These are phyloP conservation scores for Capniomyces stellatus DNA, from an alignment of 371 early-diverging fungal genomes.

Conservation along the genomic window DNA sequence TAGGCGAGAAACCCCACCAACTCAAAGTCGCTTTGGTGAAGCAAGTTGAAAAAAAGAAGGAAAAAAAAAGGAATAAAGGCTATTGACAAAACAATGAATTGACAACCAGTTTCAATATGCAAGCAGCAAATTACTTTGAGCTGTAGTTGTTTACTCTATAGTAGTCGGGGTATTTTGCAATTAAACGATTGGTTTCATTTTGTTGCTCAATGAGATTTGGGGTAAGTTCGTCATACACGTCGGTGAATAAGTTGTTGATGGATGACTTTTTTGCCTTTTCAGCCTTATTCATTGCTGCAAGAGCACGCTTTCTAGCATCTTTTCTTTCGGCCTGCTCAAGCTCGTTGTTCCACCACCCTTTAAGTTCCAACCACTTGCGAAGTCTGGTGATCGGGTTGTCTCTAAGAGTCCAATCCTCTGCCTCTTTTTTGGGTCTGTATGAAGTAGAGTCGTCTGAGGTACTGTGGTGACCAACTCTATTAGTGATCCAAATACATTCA, in stretches of 20 bases:
- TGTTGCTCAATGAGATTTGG: slow-evolving; percentile 55
- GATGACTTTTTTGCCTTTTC: slow-evolving; percentile 80
- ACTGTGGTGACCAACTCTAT: slow-evolving; percentile 73
- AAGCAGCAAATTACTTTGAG: too few relatives aligned
- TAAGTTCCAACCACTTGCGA: slow-evolving; percentile 68
- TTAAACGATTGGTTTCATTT: slow-evolving; percentile 51
- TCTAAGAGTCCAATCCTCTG: slow-evolving; percentile 70
- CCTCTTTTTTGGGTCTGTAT: slow-evolving; percentile 79
- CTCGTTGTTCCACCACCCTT: slow-evolving; percentile 70
- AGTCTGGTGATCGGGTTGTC: slow-evolving; percentile 84
- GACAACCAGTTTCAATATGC: too few relatives aligned
- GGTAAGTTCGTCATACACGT: slow-evolving; percentile 81
- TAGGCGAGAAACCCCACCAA: too few relatives aligned
- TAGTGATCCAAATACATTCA: too few relatives aligned
- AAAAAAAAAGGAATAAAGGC: too few relatives aligned
- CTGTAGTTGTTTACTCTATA: slow-evolving; percentile 46
- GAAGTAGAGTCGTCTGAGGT: slow-evolving; percentile 96
- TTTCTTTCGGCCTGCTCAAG: slow-evolving; percentile 40
- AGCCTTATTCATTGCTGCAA: slow-evolving; percentile 61
- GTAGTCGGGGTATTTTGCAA: slow-evolving; percentile 75
- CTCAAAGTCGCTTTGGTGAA: too few relatives aligned
- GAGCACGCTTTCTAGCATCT: slow-evolving; percentile 29
- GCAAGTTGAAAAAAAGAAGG: too few relatives aligned
- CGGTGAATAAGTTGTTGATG: slow-evolving; percentile 65
- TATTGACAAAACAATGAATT: too few relatives aligned